Conservation (phyloP, 2,329 filamentous ascomycete genomes). For the Ophiocordyceps polyrhachis-furcata region DNA sequence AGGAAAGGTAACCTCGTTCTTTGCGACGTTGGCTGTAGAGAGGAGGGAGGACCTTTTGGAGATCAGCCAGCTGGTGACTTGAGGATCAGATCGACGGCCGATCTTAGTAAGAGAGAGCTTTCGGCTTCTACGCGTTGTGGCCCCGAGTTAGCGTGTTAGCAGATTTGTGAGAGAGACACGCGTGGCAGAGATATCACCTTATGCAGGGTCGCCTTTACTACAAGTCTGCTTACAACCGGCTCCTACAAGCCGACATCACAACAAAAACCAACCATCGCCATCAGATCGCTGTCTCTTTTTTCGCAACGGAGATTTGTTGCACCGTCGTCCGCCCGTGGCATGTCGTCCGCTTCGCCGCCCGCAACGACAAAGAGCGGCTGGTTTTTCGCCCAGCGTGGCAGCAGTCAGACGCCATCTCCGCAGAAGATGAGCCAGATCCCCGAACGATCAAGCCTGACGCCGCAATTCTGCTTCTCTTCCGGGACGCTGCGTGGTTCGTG, state of each 20-base stretch:
- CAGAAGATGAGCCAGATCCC: conserved; percentile 28
- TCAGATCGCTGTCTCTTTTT: neutral
- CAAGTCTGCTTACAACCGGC: too few relatives aligned
- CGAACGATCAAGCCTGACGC: conserved; percentile 37
- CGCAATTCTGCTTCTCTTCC: conserved; percentile 63
- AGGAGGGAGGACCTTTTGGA: too few relatives aligned
- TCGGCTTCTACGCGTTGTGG: neutral
- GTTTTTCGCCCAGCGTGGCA: conserved; percentile 2
- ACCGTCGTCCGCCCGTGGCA: neutral
- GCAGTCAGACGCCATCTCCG: conserved; percentile 10
- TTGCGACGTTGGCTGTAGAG: too few relatives aligned
- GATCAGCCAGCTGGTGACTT: neutral
- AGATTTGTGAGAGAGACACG: too few relatives aligned
- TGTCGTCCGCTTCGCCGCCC: neutral
- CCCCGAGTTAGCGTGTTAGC: too few relatives aligned
- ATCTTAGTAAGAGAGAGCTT: neutral
- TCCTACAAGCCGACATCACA: too few relatives aligned
- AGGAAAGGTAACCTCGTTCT: too few relatives aligned
- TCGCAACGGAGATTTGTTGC: neutral
- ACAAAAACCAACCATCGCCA: neutral
- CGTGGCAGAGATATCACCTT: too few relatives aligned
- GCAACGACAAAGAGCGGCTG: neutral
- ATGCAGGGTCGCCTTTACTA: too few relatives aligned
- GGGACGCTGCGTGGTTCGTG: conserved; percentile 39
- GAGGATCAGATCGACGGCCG: neutral